phyloP scores from a whole-genome alignment of 192 early-diverging fungal species.

The Coemansia sp. region DNA sequence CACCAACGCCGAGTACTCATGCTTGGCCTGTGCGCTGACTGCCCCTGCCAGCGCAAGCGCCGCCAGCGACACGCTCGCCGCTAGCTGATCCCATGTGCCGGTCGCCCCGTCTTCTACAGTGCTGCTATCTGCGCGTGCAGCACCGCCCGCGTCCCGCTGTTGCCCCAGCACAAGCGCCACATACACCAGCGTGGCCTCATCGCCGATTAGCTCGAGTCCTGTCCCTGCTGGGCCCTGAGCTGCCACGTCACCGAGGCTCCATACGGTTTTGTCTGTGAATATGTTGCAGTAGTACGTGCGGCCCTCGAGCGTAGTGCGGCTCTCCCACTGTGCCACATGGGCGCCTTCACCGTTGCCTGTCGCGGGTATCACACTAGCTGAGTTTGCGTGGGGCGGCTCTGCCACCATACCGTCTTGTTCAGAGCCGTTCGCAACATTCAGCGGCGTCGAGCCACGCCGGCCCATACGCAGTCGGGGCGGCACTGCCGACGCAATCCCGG shows the following conservation, averaged over 20 bases:
- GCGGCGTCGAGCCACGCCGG: slow-evolving; percentile 39
- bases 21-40: slow-evolving; percentile 55
- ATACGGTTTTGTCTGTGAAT: slow-evolving; percentile 64
- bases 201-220: slow-evolving; percentile 51
- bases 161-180: slow-evolving; percentile 40
- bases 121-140: slow-evolving; percentile 5
- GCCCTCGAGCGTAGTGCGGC: slow-evolving; percentile 59
- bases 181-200: slow-evolving; percentile 43
- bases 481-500: slow-evolving; percentile 59
- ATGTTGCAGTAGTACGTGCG: slow-evolving; percentile 67
- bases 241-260: slow-evolving; percentile 55
- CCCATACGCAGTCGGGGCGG: slow-evolving; percentile 52
- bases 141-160: neutral
- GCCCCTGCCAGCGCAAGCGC: slow-evolving; percentile 59
- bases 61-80: slow-evolving; percentile 47
- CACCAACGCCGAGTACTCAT: slow-evolving; percentile 58
- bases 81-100: slow-evolving; percentile 58
- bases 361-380: neutral
- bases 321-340: slow-evolving; percentile 60
- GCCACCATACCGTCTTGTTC: slow-evolving; percentile 5
- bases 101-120: slow-evolving; percentile 34
- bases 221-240: slow-evolving; percentile 3
- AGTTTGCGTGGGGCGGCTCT: neutral
- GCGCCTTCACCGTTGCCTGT: slow-evolving; percentile 7
- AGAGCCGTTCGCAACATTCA: slow-evolving; percentile 8